Conservation (phyloP, 1,284 basidiomycete genomes). For the Malassezia arunalokei region DNA sequence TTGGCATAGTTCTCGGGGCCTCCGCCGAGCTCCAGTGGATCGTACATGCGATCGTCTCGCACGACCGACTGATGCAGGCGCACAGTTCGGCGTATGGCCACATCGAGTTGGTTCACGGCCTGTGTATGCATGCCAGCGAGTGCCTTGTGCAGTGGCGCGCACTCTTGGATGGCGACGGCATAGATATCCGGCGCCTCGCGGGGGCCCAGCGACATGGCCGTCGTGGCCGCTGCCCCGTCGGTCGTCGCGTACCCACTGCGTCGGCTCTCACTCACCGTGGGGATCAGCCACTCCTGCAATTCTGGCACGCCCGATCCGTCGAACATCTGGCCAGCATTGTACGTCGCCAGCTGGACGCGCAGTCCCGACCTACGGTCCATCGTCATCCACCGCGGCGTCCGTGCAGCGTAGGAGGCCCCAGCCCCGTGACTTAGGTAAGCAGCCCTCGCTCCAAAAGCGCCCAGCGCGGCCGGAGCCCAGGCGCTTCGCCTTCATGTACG, state of each 20-base stretch:
- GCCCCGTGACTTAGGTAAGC: too few species aligned
- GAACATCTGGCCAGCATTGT: slow-evolving; percentile 71
- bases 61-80: slow-evolving; percentile 43
- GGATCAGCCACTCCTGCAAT: slow-evolving; percentile 42
- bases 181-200: slow-evolving; percentile 56
- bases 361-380: slow-evolving; percentile 10
- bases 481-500: slow-evolving; percentile 2
- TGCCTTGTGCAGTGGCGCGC: slow-evolving; percentile 58
- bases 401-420: too few species aligned
- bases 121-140: slow-evolving; percentile 5
- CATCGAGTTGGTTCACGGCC: slow-evolving; percentile 55
- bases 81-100: slow-evolving; percentile 48
- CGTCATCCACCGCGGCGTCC: neutral
- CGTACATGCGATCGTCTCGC: slow-evolving; percentile 32
- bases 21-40: slow-evolving; percentile 30
- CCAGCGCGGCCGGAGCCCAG: neutral
- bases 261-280: slow-evolving; percentile 30
- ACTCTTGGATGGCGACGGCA: slow-evolving; percentile 77
- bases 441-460: neutral
- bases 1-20: slow-evolving; percentile 40
- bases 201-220: slow-evolving; percentile 18
- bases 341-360: slow-evolving; percentile 67
- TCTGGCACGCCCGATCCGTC: slow-evolving; percentile 45
- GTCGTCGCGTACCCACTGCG: slow-evolving; percentile 19
- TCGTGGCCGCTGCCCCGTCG: slow-evolving; percentile 2